Evolutionary conservation across 345 rosid genomes (phyloP), one percentile per base, ranked within the genome.

Genomic region (Chamaenerion angustifolium): DNA sequence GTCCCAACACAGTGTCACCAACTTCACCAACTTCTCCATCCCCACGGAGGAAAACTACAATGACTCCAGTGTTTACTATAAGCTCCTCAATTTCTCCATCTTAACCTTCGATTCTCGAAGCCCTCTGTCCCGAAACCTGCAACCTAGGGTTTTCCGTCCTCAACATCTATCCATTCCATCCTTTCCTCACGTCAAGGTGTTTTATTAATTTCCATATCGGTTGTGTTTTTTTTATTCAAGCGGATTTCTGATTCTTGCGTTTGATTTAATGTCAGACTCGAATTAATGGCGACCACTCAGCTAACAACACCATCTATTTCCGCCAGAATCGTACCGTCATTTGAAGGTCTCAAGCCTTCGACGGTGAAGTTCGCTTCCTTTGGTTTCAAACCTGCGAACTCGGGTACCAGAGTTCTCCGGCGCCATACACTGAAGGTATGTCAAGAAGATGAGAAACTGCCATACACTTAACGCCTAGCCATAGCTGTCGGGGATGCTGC

Each of bases 271-370:
- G 40, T 5, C 18, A 2, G 12, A 31, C 11, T 43, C 42, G 46
- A 48, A 68, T 69, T 45, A 60, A 86, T 86, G 95, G 88, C 95
- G 43, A 50, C 84, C 1, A 51, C 81, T 1, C 87, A 80, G 54
- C 72, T 86, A 37, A 75, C 94, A 5, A 71, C 78, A 10, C 80
- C 84, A 35, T 62, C 83, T 15, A 65, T 78, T 52, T 70, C 83
- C 10, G 73, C 71, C 0, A 75, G 85, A 53, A 68, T 55, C 58
- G 61, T 85, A 47, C 49, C 85, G 6, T 65, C 81, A 0, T 73
- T 80, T n/a, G 82, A 80, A 59, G 85, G 85, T 53, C 59, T 82
- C 4, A 72, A 73, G 61, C 77, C 84, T 46, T 75, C 86, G 2
- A 56, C 55, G 14, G 78, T 65, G 16, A 73, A 75, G 70, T 68